Percentiles rank a stretch among this genome's conserved stretches.
phyloP scores from a whole-genome alignment of 768 basidiomycete genomes.

The Pulveroboletus sp. region DNA sequence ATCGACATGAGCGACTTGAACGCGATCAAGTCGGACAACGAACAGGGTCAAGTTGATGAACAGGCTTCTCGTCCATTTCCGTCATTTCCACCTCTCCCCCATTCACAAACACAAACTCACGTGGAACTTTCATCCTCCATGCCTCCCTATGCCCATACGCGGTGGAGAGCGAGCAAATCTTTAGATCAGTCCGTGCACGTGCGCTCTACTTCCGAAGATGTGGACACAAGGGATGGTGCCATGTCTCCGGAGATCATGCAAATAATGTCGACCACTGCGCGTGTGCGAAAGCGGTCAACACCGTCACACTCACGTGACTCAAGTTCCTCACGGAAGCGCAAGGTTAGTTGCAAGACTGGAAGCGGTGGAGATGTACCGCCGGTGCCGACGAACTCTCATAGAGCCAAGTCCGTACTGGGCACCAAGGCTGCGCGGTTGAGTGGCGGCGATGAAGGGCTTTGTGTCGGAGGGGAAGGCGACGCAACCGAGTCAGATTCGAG shows the following conservation, averaged over 20 bases:
- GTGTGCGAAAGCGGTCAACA: slow-evolving; percentile 28
- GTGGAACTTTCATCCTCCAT: not conserved
- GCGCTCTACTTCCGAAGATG: slow-evolving; percentile 7
- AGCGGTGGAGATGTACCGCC: slow-evolving; percentile 8
- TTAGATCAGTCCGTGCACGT: slow-evolving; percentile 11
- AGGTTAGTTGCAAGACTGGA: slow-evolving; percentile 10
- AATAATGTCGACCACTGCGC: slow-evolving; percentile 38
- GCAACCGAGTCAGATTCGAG: slow-evolving; percentile 56
- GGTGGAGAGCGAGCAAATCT: slow-evolving; percentile 22
- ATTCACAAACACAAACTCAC: slow-evolving; percentile 9
- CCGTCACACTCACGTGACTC: slow-evolving; percentile 23
- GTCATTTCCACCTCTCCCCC: slow-evolving; percentile 23
- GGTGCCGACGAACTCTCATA: slow-evolving; percentile 7
- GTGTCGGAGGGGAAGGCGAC: slow-evolving; percentile 17
- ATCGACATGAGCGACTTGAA: slow-evolving; percentile 32
- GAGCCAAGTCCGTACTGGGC: not conserved
- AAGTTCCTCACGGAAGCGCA: slow-evolving; percentile 14
- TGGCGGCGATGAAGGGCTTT: not conserved
- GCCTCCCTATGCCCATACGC: slow-evolving; percentile 21
- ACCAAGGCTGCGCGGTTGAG: not conserved
- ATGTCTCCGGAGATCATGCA: slow-evolving; percentile 37
- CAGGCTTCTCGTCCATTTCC: slow-evolving; percentile 24
- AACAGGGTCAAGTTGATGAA: slow-evolving; percentile 21
- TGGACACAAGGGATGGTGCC: slow-evolving; percentile 14
- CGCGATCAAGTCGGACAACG: slow-evolving; percentile 27